phyloP scores from a whole-genome alignment of 2,329 filamentous ascomycete species.

The Ophiostoma quercus region DNA sequence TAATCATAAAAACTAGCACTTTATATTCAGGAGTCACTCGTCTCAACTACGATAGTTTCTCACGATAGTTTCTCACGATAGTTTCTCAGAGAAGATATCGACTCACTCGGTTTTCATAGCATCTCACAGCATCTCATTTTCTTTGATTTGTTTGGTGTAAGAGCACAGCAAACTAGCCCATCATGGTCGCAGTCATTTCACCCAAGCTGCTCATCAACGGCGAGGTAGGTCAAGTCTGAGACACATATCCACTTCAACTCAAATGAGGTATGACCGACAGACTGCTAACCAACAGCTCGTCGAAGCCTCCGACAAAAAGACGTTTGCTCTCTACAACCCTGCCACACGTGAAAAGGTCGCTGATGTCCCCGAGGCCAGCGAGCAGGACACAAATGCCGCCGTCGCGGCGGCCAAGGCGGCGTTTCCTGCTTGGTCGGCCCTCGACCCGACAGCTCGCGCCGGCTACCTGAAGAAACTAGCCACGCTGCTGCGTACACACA shows the following conservation, averaged over 20 bases:
- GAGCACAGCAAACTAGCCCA: neutral
- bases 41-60: neutral
- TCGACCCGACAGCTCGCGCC: conserved; percentile 39
- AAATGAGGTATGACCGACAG: neutral
- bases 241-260: neutral
- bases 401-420: conserved; percentile 42
- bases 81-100: neutral
- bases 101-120: neutral
- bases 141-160: neutral
- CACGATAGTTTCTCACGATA: neutral
- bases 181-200: neutral
- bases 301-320: conserved; percentile 42
- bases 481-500: conserved; percentile 38
- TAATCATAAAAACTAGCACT: neutral
- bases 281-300: conserved; percentile 35
- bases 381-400: conserved; percentile 40
- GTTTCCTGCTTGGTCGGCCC: conserved; percentile 42
- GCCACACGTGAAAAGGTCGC: conserved; percentile 39
- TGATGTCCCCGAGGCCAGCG: conserved; percentile 43
- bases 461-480: conserved; percentile 42
- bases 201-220: conserved; percentile 8
- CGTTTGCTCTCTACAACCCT: conserved; percentile 43
- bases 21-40: neutral
- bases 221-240: neutral
- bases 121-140: neutral